phyloP scores from a whole-genome alignment of 2,329 filamentous ascomycete genomes.

The Diplodia intermedia region DNA sequence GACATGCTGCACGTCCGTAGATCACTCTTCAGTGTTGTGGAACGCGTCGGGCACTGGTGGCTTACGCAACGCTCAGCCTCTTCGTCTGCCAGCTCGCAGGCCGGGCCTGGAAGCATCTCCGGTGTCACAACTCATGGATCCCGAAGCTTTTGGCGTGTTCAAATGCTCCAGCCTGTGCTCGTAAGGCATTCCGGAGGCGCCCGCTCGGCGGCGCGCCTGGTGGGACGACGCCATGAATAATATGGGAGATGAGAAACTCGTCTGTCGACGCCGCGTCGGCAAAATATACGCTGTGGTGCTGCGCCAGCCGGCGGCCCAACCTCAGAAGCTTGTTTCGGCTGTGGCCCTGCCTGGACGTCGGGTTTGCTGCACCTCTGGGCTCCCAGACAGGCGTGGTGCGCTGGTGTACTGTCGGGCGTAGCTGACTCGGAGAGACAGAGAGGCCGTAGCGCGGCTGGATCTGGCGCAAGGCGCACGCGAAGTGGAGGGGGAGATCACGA shows the following conservation, averaged over 20 bases:
- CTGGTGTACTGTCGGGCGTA: not conserved
- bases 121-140: constrained; percentile 25
- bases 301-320: constrained; percentile 10
- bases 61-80: constrained; percentile 20
- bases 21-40: constrained; percentile 3
- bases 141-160: not conserved
- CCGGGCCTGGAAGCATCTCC: constrained; percentile 11
- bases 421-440: not conserved
- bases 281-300: constrained; percentile 18
- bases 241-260: constrained; percentile 26
- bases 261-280: constrained; percentile 19
- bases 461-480: constrained; percentile 11
- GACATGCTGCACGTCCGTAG: constrained; percentile 4
- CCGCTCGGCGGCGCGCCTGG: not conserved
- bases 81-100: not conserved
- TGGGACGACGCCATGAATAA: constrained; percentile 5
- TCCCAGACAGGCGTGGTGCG: not conserved
- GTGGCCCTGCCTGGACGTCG: not conserved
- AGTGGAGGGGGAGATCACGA: constrained; percentile 19
- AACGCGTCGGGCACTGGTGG: not conserved
- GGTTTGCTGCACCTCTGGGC: not conserved
- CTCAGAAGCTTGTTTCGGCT: constrained; percentile 24
- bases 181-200: constrained; percentile 16
- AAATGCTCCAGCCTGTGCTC: constrained; percentile 13
- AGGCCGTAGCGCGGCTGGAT: constrained; percentile 11